phyloP scores from a whole-genome alignment of 768 basidiomycete genomes.

The Leccinum disarticulatum region DNA sequence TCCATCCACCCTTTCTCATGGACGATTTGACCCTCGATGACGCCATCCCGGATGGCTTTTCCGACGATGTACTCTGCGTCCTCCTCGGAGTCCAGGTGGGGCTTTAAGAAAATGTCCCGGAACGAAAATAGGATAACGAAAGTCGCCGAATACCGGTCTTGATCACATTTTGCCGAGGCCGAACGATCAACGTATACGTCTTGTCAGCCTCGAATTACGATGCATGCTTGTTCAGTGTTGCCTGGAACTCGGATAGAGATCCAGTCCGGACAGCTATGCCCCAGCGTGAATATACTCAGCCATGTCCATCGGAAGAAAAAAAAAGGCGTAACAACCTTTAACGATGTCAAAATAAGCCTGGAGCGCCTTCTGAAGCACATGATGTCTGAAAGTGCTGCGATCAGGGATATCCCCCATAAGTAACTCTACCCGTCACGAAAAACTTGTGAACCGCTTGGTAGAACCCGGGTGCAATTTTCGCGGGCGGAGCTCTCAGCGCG shows the following conservation, averaged over 20 bases:
- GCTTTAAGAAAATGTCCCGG: conserved; percentile 90
- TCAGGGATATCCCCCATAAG: conserved; percentile 99
- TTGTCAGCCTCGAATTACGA: conserved; percentile 80
- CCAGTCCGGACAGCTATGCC: conserved; percentile 86
- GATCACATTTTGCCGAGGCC: conserved; percentile 98
- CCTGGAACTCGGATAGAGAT: conserved; percentile 91
- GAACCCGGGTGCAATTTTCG: conserved; percentile 90
- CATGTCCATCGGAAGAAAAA: neutral
- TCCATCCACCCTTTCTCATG: conserved; percentile 98
- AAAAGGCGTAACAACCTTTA: conserved; percentile 60
- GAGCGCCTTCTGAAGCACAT: conserved; percentile 85
- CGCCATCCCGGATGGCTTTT: conserved; percentile 95
- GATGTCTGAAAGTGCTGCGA: conserved; percentile 83
- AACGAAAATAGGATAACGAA: conserved; percentile 91
- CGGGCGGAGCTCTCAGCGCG: conserved; percentile 83
- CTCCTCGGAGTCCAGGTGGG: conserved; percentile 93
- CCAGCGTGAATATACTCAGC: conserved; percentile 2
- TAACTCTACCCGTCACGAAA: conserved; percentile 87
- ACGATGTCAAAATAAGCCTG: conserved; percentile 93
- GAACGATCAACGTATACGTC: conserved; percentile 87
- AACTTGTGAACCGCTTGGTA: conserved; percentile 95
- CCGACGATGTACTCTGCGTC: conserved; percentile 98
- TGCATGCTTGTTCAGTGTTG: conserved; percentile 73
- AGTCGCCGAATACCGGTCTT: conserved; percentile 96
- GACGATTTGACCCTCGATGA: conserved; percentile 88